phyloP scores from a whole-genome alignment of 1,284 basidiomycete species.

The Leccinum olivaceoglutinosum region DNA sequence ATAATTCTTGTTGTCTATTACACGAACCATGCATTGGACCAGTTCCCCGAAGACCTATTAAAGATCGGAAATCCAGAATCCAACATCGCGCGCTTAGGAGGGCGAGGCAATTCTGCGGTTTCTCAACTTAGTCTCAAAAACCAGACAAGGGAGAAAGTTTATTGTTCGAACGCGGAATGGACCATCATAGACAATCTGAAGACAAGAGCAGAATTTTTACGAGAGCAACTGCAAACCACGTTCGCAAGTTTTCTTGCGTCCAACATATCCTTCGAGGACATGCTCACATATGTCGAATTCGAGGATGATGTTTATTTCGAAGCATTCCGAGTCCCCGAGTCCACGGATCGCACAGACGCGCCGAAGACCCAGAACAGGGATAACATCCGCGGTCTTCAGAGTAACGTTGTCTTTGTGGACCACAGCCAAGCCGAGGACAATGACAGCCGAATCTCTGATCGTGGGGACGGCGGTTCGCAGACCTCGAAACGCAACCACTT shows the following conservation, averaged over 20 bases:
- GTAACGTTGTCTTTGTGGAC: conserved; percentile 57
- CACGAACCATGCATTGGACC: conserved; percentile 64
- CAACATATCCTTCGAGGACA: conserved; percentile 21
- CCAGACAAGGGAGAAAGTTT: conserved; percentile 17
- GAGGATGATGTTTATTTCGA: conserved; percentile 37
- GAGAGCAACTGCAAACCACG: conserved; percentile 15
- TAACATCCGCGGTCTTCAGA: conserved; percentile 45
- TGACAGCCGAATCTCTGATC: conserved; percentile 35
- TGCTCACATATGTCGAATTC: conserved; percentile 41
- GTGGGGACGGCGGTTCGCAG: conserved; percentile 38
- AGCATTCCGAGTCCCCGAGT: conserved; percentile 43
- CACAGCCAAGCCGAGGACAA: conserved; percentile 52
- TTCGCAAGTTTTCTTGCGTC: conserved; percentile 24
- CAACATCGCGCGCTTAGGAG: conserved; percentile 48
- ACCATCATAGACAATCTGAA: conserved; percentile 36
- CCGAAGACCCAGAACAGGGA: conserved; percentile 42
- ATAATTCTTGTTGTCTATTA: conserved; percentile 60
- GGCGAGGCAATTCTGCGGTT: conserved; percentile 45
- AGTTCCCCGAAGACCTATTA: conserved; percentile 55
- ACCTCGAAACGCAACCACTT: conserved; percentile 56
- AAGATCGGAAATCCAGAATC: conserved; percentile 41
- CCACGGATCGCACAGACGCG: conserved; percentile 36
- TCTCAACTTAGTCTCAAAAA: conserved; percentile 38
- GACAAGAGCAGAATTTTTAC: conserved; percentile 17
- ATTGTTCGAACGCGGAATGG: conserved; percentile 32